Base-by-base conservation (phyloP, 1,284 basidiomycete species). In the Microbotryomycetes sp. region DNA sequence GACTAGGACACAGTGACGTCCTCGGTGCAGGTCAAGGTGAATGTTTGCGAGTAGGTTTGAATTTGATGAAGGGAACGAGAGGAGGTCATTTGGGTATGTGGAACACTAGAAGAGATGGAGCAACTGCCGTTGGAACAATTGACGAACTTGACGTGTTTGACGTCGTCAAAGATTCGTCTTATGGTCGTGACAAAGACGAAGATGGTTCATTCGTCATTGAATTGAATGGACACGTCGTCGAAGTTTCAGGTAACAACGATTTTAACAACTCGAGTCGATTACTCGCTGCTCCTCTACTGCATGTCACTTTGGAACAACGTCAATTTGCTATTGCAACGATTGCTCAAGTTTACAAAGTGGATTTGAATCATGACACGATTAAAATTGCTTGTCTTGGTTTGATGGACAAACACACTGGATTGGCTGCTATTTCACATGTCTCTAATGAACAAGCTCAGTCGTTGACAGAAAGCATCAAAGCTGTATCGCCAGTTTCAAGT, bases 311-410 rank as follows among this genome's bases (percentile, higher is more conserved):
- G 26, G 48, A 23, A 30, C n/a, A 47, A 51, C 52, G 47, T 3
- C 51, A 9, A 15, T 47, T 57, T 4, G 19, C 51, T 16, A 46
- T 63, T 28, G 22, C 55, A 25, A 53, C 51, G 15, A 23, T 67
- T 25, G 60, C 54, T 2, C 28, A 14, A 14, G 14, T 25, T 32
- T 29, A 26, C 15, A 26, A 1, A 15, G 6, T 4, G 0, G 3
- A 4, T 4, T 16, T 6, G 1, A 26, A 23, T 19, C 36, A 19
- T 19, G 36, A 12, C 9, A 19, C 36, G 29, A 19, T 61, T 36
- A 50, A 42, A 15, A 56, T 70, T 15, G 69, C 67, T 4, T 67
- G 67, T 48, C 31, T 71, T 22, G 70, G 70, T 9, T 45, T 71
- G 1, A 26, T 60, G 19, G 70, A 65, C 53, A 70, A 71, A 57